Evolutionary conservation across 805 yeast genomes (phyloP).

Genomic region (Cyberlindnera petersonii): DNA sequence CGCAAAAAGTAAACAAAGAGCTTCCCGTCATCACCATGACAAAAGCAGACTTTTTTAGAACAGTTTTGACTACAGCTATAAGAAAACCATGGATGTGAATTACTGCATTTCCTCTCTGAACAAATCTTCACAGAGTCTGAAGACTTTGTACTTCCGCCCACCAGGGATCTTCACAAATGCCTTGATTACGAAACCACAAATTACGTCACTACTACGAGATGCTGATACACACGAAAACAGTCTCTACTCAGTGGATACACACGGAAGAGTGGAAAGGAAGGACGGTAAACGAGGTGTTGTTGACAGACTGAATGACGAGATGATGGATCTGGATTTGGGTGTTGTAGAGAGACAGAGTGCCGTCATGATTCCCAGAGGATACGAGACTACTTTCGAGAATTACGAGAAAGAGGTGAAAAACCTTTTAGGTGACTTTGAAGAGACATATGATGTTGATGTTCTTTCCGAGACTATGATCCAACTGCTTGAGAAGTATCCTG

Average conservation of each 20-base stretch:
- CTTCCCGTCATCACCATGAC: background rate
- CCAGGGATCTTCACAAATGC: slow-evolving; percentile 70
- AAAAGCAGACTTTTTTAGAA: background rate
- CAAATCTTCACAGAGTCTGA: slow-evolving; percentile 18
- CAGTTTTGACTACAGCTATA: background rate
- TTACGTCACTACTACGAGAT: slow-evolving; percentile 57
- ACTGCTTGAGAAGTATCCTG: slow-evolving; percentile 34
- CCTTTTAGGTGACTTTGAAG: slow-evolving; percentile 31
- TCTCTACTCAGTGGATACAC: slow-evolving; percentile 41
- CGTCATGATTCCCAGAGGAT: slow-evolving; percentile 24
- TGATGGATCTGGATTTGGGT: slow-evolving; percentile 27
- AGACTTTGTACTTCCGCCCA: slow-evolving; percentile 42
- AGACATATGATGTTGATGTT: slow-evolving; percentile 37
- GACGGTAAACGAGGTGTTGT: slow-evolving; percentile 46
- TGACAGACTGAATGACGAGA: slow-evolving; percentile 34
- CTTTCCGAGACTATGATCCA: slow-evolving; percentile 40
- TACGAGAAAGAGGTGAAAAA: slow-evolving; percentile 30
- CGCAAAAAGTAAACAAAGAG: no score
- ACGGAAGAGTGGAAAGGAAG: slow-evolving; percentile 40
- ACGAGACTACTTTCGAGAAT: slow-evolving; percentile 13
- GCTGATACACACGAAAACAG: slow-evolving; percentile 50
- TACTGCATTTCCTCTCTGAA: slow-evolving; percentile 12
- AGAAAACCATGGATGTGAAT: slow-evolving; percentile 13
- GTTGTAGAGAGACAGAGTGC: slow-evolving; percentile 16
- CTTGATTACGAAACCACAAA: slow-evolving; percentile 45